Evolutionary conservation across 2,329 filamentous ascomycete genomes (phyloP).

Genomic region (Cladosporium halotolerans): DNA sequence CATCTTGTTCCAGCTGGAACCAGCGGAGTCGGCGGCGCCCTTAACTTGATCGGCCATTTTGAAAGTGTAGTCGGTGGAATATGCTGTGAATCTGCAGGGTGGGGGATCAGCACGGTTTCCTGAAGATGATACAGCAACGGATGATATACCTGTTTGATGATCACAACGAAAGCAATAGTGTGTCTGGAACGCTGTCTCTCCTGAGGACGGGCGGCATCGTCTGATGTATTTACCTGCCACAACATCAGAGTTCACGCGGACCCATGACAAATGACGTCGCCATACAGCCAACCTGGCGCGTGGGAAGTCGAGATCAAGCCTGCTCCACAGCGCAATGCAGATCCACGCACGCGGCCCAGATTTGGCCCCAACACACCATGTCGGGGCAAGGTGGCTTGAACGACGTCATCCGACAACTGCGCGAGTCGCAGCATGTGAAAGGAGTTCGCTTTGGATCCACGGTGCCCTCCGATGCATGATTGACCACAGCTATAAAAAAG

Average conservation of each 20-base stretch:
- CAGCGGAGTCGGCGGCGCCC: slow-evolving; percentile 17
- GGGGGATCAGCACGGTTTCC: neutral
- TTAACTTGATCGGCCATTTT: slow-evolving; percentile 13
- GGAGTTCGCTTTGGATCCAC: too few relatives aligned
- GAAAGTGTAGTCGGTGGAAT: neutral
- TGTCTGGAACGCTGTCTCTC: neutral
- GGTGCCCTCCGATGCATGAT: too few relatives aligned
- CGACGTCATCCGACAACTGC: too few relatives aligned
- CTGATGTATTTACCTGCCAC: slow-evolving; percentile 7
- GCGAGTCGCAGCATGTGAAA: too few relatives aligned
- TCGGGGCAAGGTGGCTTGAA: too few relatives aligned
- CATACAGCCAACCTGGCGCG: neutral
- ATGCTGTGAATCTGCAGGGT: neutral
- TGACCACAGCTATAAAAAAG: too few relatives aligned
- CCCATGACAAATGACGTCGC: slow-evolving; percentile 5
- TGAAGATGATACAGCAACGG: neutral
- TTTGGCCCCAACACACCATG: too few relatives aligned
- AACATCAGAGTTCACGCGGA: slow-evolving; percentile 10
- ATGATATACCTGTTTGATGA: neutral
- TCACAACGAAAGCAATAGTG: neutral
- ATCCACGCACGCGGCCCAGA: too few relatives aligned
- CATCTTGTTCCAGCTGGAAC: slow-evolving; percentile 30
- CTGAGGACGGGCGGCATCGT: slow-evolving; percentile 5
- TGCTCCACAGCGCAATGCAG: too few relatives aligned
- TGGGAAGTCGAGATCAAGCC: too few relatives aligned